These are phyloP conservation scores for Aspergillus egyptiacus DNA, from an alignment of 495 filamentous ascomycete species.

Conservation along the genomic window DNA sequence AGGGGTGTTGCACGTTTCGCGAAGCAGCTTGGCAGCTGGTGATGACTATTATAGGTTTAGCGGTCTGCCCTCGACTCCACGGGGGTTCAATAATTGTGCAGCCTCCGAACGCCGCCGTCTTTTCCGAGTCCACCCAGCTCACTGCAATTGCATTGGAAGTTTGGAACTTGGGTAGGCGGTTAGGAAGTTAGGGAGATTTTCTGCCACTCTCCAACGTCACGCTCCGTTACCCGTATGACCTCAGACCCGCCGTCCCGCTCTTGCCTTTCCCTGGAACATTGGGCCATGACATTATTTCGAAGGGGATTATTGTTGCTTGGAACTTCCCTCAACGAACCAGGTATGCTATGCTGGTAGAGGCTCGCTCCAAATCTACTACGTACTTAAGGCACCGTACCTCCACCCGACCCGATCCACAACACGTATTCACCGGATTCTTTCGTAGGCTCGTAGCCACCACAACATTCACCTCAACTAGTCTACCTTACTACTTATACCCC, in stretches of 20 bases:
- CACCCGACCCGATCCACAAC: no score
- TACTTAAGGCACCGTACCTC: slow-evolving; percentile 11
- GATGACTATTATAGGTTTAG: slow-evolving; percentile 11
- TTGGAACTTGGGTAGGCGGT: no score
- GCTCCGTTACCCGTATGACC: no score
- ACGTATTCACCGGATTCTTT: no score
- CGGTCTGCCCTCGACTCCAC: no score
- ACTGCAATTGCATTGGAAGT: not conserved
- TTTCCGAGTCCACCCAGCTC: no score
- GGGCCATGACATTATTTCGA: not conserved
- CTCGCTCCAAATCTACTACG: not conserved
- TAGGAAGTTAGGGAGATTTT: no score
- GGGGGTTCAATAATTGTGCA: slow-evolving; percentile 4
- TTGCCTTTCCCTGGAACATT: slow-evolving; percentile 2
- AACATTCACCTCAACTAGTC: not conserved
- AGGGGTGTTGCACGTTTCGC: slow-evolving; percentile 9
- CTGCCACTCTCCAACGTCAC: slow-evolving; percentile 17
- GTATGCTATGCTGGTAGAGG: slow-evolving; percentile 1
- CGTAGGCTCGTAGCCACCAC: not conserved
- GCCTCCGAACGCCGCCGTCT: slow-evolving; percentile 15
- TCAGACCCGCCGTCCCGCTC: slow-evolving; percentile 14
- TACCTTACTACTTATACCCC: not conserved
- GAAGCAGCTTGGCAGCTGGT: slow-evolving; percentile 11
- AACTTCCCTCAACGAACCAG: slow-evolving; percentile 1
- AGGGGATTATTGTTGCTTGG: not conserved